A percentile compares a stretch with the other conserved stretches of the same genome.
Evolutionary conservation across 352 stramenopile genomes (phyloP).

Genomic region (Phytophthora agathidicida): DNA sequence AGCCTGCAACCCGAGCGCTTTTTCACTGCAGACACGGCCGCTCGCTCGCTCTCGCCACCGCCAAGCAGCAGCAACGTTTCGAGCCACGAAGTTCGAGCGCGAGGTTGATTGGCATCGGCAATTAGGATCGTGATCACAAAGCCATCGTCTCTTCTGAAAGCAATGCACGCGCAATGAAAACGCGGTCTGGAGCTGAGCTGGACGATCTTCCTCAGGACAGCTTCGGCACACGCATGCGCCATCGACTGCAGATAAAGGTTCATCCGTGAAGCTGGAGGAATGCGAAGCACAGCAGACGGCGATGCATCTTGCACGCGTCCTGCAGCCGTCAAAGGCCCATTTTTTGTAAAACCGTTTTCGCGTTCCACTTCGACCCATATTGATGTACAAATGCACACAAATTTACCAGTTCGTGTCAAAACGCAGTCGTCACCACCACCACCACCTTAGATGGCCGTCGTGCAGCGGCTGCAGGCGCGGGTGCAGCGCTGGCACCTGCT

Average conservation of each 20-base stretch:
- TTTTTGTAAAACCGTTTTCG: constrained; percentile 18
- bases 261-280: constrained; percentile 1
- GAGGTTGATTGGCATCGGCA: constrained; percentile 4
- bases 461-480: constrained; percentile 47
- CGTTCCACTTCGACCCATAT: too few species aligned
- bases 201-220: too few species aligned
- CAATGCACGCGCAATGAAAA: too few species aligned
- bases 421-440: background rate
- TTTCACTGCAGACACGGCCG: background rate
- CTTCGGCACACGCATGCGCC: background rate
- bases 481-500: constrained; percentile 71
- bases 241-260: background rate
- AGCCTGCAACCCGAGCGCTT: constrained; percentile 7
- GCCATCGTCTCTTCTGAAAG: constrained; percentile 3
- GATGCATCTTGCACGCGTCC: background rate
- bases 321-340: background rate
- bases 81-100: background rate
- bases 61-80: too few species aligned
- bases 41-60: too few species aligned
- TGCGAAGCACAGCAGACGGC: background rate
- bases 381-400: background rate
- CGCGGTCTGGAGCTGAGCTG: background rate
- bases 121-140: background rate
- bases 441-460: constrained; percentile 39
- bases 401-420: background rate